Evolutionary conservation across 192 early-diverging fungal genomes (phyloP).

Genomic region (Physocladia obscura): DNA sequence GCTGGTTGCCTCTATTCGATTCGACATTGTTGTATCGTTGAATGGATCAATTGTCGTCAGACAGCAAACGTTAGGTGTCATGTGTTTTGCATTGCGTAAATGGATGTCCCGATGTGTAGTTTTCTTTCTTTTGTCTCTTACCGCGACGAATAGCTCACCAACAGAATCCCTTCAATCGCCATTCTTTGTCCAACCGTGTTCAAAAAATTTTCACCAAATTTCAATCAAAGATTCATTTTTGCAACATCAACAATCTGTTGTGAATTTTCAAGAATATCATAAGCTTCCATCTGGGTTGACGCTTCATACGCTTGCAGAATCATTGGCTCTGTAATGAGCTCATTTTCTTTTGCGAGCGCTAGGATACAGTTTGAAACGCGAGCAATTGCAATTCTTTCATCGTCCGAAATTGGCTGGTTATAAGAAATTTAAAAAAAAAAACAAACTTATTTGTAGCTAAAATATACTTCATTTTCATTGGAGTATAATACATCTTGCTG

Average conservation of each 20-base stretch:
- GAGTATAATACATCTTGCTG: slow-evolving; percentile 75
- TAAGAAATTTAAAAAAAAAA: slow-evolving; percentile 9
- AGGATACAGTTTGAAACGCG: slow-evolving; percentile 85
- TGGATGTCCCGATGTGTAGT: too few species aligned
- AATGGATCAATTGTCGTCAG: too few species aligned
- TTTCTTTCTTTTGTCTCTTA: not conserved
- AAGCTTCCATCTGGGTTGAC: slow-evolving; percentile 55
- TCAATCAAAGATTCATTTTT: slow-evolving; percentile 15
- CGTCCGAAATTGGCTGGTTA: slow-evolving; percentile 61
- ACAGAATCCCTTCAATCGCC: too few species aligned
- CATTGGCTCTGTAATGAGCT: slow-evolving; percentile 84
- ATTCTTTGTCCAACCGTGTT: too few species aligned
- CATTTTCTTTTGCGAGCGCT: slow-evolving; percentile 73
- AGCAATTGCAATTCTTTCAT: slow-evolving; percentile 81
- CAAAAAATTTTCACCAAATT: not conserved
- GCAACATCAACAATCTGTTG: slow-evolving; percentile 24
- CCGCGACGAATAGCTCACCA: too few species aligned
- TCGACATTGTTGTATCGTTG: too few species aligned
- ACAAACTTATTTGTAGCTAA: not conserved
- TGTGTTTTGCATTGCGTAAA: too few species aligned
- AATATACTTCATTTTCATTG: slow-evolving; percentile 77
- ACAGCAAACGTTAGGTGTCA: too few species aligned
- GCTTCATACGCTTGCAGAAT: slow-evolving; percentile 92
- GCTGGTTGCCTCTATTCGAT: too few species aligned
- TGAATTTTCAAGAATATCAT: slow-evolving; percentile 46